A percentile compares a stretch with the other conserved stretches of the same genome.
These are phyloP conservation scores for Candida caryicola DNA, from an alignment of 805 yeast genomes.

Conservation along the genomic window DNA sequence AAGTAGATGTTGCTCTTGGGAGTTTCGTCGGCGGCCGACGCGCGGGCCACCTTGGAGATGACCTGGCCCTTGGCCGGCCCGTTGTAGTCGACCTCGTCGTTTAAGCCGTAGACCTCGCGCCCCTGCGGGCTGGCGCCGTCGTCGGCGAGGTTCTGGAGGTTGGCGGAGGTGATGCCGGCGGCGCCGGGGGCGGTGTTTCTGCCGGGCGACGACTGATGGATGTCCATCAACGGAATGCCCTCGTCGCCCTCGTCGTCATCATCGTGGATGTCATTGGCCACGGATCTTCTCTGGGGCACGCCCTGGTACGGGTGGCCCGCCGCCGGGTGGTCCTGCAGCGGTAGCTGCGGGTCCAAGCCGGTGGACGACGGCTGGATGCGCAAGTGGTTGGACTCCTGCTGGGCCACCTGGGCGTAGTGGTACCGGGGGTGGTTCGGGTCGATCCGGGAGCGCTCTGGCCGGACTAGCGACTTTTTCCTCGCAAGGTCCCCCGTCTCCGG, in stretches of 20 bases:
- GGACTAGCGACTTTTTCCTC: constrained; percentile 69
- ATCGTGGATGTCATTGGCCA: constrained; percentile 7
- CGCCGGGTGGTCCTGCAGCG: constrained; percentile 19
- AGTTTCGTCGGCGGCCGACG: constrained; percentile 12
- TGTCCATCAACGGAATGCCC: constrained; percentile 45
- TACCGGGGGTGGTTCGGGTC: constrained; percentile 70
- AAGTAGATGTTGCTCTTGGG: constrained; percentile 29
- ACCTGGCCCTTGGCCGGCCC: constrained; percentile 24
- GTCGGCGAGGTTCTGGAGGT: constrained; percentile 6
- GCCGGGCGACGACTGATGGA: constrained; percentile 18
- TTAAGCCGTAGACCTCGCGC: constrained; percentile 55
- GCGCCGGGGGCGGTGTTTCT: constrained; percentile 1
- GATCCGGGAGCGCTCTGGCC: constrained; percentile 76
- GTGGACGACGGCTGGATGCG: constrained; percentile 66
- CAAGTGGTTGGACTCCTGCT: constrained; percentile 60
- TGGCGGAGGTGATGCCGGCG: not conserved
- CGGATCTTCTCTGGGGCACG: constrained; percentile 1
- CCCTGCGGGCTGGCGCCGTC: constrained; percentile 26
- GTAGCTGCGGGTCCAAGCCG: constrained; percentile 57
- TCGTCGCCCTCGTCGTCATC: constrained; percentile 25
- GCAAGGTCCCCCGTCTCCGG: constrained; percentile 38
- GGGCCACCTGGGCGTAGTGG: constrained; percentile 73
- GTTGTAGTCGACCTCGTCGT: constrained; percentile 48
- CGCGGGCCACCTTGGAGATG: constrained; percentile 16
- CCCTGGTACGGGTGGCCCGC: constrained; percentile 10